These are phyloP conservation scores for Stereocaulon alpinum DNA, from an alignment of 495 filamentous ascomycete genomes.

Conservation along the genomic window DNA sequence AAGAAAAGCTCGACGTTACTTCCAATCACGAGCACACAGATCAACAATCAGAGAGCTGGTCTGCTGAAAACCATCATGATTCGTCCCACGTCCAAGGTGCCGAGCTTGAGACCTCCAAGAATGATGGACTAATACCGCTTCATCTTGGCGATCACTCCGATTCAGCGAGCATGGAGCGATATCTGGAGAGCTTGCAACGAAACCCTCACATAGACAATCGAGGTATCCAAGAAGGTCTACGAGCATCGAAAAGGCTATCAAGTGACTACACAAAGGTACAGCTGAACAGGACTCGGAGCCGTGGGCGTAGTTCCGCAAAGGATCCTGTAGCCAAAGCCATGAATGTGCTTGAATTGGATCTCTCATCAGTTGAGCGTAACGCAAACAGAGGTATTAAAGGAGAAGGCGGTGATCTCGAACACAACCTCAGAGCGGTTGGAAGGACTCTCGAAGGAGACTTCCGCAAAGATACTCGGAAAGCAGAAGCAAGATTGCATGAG, in stretches of 20 bases:
- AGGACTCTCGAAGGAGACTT: neutral
- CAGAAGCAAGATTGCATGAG: neutral
- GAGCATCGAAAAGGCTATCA: slow-evolving; percentile 5
- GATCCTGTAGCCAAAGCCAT: neutral
- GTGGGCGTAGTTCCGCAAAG: neutral
- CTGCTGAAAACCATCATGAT: neutral
- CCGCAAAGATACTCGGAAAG: neutral
- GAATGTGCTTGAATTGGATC: neutral
- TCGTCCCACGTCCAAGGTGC: too few species aligned
- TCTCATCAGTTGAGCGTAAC: neutral
- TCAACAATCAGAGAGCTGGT: neutral
- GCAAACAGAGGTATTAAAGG: neutral
- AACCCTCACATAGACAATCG: slow-evolving; percentile 8
- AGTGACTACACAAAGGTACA: neutral
- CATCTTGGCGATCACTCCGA: neutral
- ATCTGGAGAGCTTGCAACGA: slow-evolving; percentile 5
- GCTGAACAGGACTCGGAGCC: neutral
- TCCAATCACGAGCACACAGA: neutral
- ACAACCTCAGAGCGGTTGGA: neutral
- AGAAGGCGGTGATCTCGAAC: neutral
- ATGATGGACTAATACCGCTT: neutral
- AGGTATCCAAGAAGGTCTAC: slow-evolving; percentile 5
- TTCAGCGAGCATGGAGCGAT: slow-evolving; percentile 9
- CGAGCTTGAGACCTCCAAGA: neutral
- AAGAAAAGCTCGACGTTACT: neutral